These are phyloP conservation scores for Forsythia viridissima DNA, from an alignment of 257 asterid species.

Conservation along the genomic window DNA sequence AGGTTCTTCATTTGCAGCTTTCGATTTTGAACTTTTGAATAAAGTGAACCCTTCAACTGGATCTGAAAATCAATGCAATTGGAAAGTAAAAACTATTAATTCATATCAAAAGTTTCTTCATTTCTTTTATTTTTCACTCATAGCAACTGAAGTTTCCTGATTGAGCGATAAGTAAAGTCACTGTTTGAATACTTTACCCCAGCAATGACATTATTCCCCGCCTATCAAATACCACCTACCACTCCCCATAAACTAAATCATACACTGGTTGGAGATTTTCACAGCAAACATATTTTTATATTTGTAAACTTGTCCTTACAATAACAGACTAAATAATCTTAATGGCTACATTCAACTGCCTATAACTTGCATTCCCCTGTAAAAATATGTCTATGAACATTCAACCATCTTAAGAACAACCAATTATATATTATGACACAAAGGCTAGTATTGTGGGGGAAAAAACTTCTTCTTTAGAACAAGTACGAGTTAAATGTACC, in stretches of 20 bases:
- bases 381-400: too few species aligned
- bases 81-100: background rate
- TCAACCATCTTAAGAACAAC: too few species aligned
- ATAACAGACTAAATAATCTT: too few species aligned
- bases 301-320: too few species aligned
- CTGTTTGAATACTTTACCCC: background rate
- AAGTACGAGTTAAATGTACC: too few species aligned
- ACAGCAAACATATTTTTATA: too few species aligned
- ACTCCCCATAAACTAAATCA: background rate
- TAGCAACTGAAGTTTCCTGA: background rate
- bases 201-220: background rate
- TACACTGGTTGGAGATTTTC: too few species aligned
- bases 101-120: background rate
- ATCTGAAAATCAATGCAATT: constrained; percentile 34
- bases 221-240: background rate
- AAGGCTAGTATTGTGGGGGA: too few species aligned
- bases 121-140: background rate
- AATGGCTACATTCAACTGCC: too few species aligned
- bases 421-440: too few species aligned
- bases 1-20: constrained; percentile 36
- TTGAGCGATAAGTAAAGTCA: background rate
- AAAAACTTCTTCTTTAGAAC: too few species aligned
- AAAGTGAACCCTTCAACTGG: constrained; percentile 66
- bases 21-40: constrained; percentile 56
- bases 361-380: too few species aligned